These are phyloP conservation scores for Colletotrichum sp. DNA, from an alignment of 2,329 filamentous ascomycete species.

Conservation along the genomic window DNA sequence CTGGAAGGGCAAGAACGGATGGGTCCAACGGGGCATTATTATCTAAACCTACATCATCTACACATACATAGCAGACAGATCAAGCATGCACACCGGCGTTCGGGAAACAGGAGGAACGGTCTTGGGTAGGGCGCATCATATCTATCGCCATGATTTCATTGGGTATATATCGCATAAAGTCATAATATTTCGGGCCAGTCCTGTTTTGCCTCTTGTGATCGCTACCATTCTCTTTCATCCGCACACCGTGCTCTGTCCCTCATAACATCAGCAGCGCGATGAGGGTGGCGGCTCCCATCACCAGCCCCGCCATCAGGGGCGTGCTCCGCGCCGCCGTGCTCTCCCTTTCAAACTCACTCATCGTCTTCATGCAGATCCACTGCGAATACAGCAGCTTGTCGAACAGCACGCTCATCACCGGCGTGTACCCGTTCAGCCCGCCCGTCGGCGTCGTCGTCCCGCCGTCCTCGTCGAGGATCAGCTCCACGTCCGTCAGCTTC, in stretches of 20 bases:
- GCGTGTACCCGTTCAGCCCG: conserved; percentile 16
- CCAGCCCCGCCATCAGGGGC: background rate
- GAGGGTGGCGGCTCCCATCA: background rate
- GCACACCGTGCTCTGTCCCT: background rate
- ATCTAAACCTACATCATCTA: conserved; percentile 39
- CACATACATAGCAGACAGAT: background rate
- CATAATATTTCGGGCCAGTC: conserved; percentile 5
- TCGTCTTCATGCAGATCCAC: conserved; percentile 21
- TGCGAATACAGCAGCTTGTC: conserved; percentile 16
- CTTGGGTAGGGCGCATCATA: background rate
- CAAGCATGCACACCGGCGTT: conserved; percentile 11
- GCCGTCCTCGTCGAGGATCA: conserved; percentile 5
- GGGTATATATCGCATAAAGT: conserved; percentile 20
- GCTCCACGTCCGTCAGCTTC: conserved; percentile 15
- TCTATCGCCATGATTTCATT: conserved; percentile 5
- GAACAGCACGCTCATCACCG: conserved; percentile 18
- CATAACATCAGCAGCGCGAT: conserved; percentile 3
- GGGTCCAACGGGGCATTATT: conserved; percentile 77
- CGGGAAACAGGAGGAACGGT: background rate
- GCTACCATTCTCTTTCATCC: background rate
- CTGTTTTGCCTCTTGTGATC: conserved; percentile 13
- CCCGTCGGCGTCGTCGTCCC: conserved; percentile 1
- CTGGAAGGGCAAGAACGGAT: conserved; percentile 80
- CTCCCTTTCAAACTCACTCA: conserved; percentile 10
- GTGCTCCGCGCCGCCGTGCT: background rate